Evolutionary conservation across 495 filamentous ascomycete species (phyloP), one percentile per base, ranked within the genome.

Genomic region (Tricharina praecox): DNA sequence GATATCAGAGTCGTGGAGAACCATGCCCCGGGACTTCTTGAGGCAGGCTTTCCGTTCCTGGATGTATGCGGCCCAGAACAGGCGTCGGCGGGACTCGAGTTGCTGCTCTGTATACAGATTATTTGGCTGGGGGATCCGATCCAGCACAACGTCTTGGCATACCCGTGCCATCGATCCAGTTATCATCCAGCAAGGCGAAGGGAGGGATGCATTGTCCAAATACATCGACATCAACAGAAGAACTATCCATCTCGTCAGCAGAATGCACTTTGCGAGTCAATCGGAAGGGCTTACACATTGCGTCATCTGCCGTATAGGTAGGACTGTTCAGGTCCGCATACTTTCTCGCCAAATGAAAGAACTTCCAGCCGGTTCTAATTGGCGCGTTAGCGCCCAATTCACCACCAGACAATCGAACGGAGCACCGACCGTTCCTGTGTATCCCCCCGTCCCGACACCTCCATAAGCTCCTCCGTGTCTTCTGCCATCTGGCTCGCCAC

Each of bases 11-110:
- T 55, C 54, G 4, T 49, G 35, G 28, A 62, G 54, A 47, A 59
- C 62, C 10, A 55, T 44, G 0, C 52, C 51, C 15, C 59, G 45
- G 11, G 51, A 52, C 28, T 56, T 53, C n/a, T 53, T 54, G 24
- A 62, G 38, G 3, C 48, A 54, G 16, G 55, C 46, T 25, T 62
- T 60, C 8, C 53, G 53, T 19, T 61, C 58, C 32, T 62, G 58
- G 18, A 61, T 53, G 30, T 61, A 61, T 16, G 58, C 53, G 8
- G 54, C 55, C 58, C 58, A 61, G 36, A 61, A 61, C 21, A 61
- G 47, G 11, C 58, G 58, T 13, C 52, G 53, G 3, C 58, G 53
- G n/a, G 40, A 44, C 43, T 61, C 58, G 15, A 57, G 38, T 37
- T 58, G 50, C 10, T 52, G 25, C 3, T 39, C 37, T 10, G 48